A percentile compares a stretch with the other conserved stretches of the same genome.
Conservation (phyloP, 306 rosid genomes). For the Prunus dulcis region DNA sequence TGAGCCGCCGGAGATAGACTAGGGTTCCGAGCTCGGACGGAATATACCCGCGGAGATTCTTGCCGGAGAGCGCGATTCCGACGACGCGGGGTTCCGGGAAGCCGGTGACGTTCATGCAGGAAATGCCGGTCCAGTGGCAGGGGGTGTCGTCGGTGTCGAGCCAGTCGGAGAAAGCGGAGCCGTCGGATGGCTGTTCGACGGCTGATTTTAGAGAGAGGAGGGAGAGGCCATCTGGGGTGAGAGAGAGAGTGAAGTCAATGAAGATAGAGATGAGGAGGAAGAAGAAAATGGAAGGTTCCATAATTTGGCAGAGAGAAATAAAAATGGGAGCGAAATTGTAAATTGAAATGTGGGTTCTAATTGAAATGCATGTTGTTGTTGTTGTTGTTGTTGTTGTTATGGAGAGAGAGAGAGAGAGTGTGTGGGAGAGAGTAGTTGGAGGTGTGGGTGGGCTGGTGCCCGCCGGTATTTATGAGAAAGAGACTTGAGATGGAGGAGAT, state of each 20-base stretch:
- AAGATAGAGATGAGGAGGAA: neutral
- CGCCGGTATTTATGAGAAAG: constrained; percentile 39
- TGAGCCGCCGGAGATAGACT: constrained; percentile 76
- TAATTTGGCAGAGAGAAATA: neutral
- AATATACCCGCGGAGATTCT: constrained; percentile 74
- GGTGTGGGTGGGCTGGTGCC: neutral
- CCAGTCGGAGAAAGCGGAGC: constrained; percentile 70
- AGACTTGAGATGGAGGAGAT: constrained; percentile 24
- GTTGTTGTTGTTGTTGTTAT: neutral
- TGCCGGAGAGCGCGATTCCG: constrained; percentile 66
- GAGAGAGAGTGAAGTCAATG: constrained; percentile 24
- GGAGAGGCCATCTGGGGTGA: constrained; percentile 83
- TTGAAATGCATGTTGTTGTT: constrained; percentile 1
- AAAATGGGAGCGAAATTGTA: neutral
- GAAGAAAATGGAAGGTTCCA: neutral
- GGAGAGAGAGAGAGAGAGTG: neutral
- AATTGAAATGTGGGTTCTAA: neutral
- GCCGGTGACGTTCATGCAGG: constrained; percentile 68
- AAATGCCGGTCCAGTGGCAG: constrained; percentile 83
- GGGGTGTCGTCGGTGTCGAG: constrained; percentile 61
- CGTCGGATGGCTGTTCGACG: constrained; percentile 42
- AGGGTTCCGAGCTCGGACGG: constrained; percentile 92
- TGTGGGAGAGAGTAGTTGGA: constrained; percentile 11
- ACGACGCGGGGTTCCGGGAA: constrained; percentile 67
- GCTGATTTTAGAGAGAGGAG: constrained; percentile 93